Conservation (phyloP, 139 green algal genomes). For the Pleodorina starrii region DNA sequence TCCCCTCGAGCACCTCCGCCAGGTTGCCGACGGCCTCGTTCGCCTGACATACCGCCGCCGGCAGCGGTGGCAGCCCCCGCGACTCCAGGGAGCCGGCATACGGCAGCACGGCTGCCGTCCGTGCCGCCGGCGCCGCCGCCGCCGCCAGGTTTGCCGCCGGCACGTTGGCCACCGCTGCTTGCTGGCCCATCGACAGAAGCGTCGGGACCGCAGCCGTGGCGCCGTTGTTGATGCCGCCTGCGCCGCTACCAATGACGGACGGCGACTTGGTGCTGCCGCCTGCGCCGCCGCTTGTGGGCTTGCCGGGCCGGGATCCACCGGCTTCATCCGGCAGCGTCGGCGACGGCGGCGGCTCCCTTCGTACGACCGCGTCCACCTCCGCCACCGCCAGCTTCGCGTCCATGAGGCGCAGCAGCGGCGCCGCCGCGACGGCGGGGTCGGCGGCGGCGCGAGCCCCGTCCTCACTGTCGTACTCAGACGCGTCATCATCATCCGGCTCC, state of each 20-base stretch:
- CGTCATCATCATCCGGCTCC: background rate
- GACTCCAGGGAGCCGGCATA: background rate
- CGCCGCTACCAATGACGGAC: background rate
- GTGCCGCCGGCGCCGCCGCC: background rate
- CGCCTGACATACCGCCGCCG: background rate
- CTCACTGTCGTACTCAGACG: background rate
- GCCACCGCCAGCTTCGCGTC: constrained; percentile 32
- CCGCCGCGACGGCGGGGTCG: background rate
- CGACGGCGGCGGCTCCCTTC: background rate
- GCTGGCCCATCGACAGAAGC: too few relatives aligned
- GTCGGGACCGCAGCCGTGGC: too few relatives aligned
- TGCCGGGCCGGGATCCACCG: background rate
- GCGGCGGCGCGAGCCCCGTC: background rate
- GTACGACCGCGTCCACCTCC: constrained; percentile 5
- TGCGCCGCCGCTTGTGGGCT: background rate
- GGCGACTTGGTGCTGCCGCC: background rate
- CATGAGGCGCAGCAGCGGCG: constrained; percentile 20
- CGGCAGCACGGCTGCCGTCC: background rate
- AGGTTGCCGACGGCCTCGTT: background rate
- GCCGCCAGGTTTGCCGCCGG: too few relatives aligned
- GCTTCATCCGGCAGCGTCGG: background rate
- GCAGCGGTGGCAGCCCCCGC: too few relatives aligned
- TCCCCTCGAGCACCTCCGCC: background rate
- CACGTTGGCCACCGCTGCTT: too few relatives aligned
- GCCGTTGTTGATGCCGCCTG: background rate